Base-by-base conservation (phyloP, 176 grass and related monocot species). In the Themeda triandra region DNA sequence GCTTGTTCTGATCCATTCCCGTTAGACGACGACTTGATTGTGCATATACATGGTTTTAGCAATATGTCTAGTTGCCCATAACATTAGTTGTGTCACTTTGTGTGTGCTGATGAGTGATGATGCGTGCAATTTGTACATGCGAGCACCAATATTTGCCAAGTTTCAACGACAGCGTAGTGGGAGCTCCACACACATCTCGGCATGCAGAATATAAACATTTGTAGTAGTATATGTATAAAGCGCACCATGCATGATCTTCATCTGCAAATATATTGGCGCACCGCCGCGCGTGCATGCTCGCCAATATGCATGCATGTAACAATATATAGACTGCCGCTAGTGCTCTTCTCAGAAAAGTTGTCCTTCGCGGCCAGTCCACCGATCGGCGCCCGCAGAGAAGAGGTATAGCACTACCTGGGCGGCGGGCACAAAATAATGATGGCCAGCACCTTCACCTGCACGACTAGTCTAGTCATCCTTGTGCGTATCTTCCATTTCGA, bases 161-260 rank as follows among this genome's bases (percentile, higher is more conserved):
- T n/a, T n/a, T 35, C 33, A 11, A 5, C 14, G 13, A 17, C 45
- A 54, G 17, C 73, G 73, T 73, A 86, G 76, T 86, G 84, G 76
- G 48, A 80, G 68, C 56, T 80, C 84, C 68, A 86, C 75, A n/a
- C n/a, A n/a, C n/a, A n/a, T n/a, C n/a, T n/a, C n/a, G n/a, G n/a
- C n/a, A n/a, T n/a, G n/a, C n/a, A n/a, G n/a, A n/a, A n/a, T n/a
- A n/a, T n/a, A n/a, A n/a, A n/a, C n/a, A n/a, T n/a, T n/a, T n/a
- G n/a, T n/a, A 63, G 6, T 39, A 39, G 37, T 39, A n/a, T n/a
- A n/a, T n/a, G n/a, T n/a, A n/a, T n/a, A n/a, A n/a, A 39, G 37
- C 37, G 29, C 37, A 35, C 3, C 6, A 41, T 51, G 14, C 62
- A 79, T 31, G 59, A 29, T 74, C 71, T 31, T 5, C 8, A 54